Percentiles rank a stretch among this genome's conserved stretches.
Evolutionary conservation across 2,329 filamentous ascomycete species (phyloP).

Genomic region (Hypoxylon sp.): DNA sequence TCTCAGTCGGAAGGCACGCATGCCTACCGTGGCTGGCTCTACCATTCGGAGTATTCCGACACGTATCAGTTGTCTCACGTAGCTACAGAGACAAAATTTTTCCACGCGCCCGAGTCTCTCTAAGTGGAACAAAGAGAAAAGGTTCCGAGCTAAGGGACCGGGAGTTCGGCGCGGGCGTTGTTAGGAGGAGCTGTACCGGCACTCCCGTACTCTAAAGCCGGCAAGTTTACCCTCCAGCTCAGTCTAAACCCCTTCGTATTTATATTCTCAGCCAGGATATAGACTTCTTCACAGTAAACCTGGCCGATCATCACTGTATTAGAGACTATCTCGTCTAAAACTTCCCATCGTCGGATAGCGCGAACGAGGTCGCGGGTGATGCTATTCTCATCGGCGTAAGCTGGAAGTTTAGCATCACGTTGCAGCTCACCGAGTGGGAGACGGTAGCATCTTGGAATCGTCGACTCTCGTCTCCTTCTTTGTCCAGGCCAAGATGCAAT

Average conservation of each 20-base stretch:
- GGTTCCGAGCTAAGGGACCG: no score
- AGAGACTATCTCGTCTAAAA: no score
- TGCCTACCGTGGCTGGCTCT: neutral
- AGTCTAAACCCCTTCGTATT: neutral
- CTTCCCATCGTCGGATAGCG: no score
- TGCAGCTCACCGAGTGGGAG: no score
- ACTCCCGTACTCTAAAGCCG: neutral
- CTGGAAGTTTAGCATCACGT: no score
- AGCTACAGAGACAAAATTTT: neutral
- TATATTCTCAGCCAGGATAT: neutral
- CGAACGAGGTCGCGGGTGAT: no score
- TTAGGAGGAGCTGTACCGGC: neutral
- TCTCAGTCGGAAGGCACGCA: neutral
- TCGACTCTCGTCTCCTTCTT: no score
- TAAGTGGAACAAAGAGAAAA: neutral
- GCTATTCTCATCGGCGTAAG: no score
- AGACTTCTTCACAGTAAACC: no score
- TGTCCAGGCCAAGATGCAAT: no score
- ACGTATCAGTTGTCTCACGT: neutral
- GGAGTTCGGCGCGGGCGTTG: neutral
- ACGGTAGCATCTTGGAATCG: no score
- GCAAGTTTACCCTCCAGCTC: neutral
- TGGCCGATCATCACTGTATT: no score
- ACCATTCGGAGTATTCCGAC: neutral
- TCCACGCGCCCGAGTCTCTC: neutral